Conservation (phyloP, 2,329 filamentous ascomycete genomes). For the Fusarium sambucinum region DNA sequence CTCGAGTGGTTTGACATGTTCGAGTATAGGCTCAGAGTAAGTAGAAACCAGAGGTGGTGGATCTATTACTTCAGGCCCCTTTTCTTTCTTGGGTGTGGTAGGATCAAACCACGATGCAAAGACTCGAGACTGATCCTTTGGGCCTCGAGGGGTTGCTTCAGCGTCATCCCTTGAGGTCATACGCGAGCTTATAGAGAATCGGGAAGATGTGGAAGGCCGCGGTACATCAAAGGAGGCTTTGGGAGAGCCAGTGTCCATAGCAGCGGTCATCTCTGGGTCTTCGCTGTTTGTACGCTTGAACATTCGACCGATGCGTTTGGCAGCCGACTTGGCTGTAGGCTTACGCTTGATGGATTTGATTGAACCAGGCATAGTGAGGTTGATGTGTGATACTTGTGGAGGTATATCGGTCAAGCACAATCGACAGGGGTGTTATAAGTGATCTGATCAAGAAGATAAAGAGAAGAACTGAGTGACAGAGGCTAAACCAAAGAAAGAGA, state of each 20-base stretch:
- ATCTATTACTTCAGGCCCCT: background rate
- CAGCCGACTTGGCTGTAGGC: constrained; percentile 34
- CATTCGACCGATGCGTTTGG: constrained; percentile 40
- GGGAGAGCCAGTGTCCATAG: background rate
- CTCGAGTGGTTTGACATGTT: constrained; percentile 1
- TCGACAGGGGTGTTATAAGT: background rate
- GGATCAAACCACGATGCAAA: constrained; percentile 19
- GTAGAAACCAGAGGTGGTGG: constrained; percentile 20
- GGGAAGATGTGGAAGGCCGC: constrained; percentile 31
- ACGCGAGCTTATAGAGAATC: constrained; percentile 36
- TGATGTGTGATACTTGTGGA: background rate
- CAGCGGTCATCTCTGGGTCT: constrained; percentile 9
- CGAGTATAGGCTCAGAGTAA: constrained; percentile 8
- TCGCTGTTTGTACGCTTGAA: constrained; percentile 36
- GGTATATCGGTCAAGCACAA: background rate
- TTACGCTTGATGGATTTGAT: constrained; percentile 36
- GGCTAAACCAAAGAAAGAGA: constrained; percentile 1
- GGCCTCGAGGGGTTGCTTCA: constrained; percentile 6
- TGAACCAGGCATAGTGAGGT: constrained; percentile 25
- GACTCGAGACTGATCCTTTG: constrained; percentile 25
- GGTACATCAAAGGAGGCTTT: constrained; percentile 28
- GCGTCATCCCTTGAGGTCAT: constrained; percentile 27
- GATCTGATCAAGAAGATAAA: background rate
- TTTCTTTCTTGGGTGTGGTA: constrained; percentile 17
- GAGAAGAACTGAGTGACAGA: background rate